phyloP scores from a whole-genome alignment of 495 filamentous ascomycete species.

The Cairneyella variabilis region DNA sequence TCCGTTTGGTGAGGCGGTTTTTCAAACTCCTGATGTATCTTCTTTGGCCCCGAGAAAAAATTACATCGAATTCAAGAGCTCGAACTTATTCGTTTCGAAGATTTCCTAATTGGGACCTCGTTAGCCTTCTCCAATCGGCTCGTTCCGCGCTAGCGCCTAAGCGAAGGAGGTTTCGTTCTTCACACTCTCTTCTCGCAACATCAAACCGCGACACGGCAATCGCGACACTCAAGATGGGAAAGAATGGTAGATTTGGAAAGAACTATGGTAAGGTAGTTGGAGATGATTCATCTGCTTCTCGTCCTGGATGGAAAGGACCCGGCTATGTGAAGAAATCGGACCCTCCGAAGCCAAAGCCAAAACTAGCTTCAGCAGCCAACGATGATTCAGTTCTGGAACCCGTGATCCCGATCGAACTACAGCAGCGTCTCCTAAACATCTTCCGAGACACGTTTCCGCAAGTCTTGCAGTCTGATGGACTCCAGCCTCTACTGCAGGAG shows the following conservation, averaged over 20 bases:
- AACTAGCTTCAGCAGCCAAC: conserved; percentile 2
- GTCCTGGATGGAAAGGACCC: conserved; percentile 21
- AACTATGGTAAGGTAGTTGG: conserved; percentile 24
- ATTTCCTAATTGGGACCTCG: too few relatives aligned
- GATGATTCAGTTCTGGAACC: neutral
- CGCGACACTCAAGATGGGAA: conserved; percentile 15
- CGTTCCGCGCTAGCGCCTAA: too few relatives aligned
- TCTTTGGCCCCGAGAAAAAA: too few relatives aligned
- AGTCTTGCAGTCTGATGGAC: conserved; percentile 37
- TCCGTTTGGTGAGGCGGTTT: too few relatives aligned
- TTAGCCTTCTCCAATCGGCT: too few relatives aligned
- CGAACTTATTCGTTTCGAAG: too few relatives aligned
- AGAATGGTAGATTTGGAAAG: conserved; percentile 23
- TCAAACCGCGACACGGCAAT: too few relatives aligned
- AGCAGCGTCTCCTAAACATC: conserved; percentile 74
- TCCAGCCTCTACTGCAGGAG: conserved; percentile 60
- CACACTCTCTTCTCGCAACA: too few relatives aligned
- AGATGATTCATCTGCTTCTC: conserved; percentile 10
- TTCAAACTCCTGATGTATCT: too few relatives aligned
- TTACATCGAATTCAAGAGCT: too few relatives aligned
- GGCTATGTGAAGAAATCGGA: conserved; percentile 18
- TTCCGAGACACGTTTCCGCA: conserved; percentile 61
- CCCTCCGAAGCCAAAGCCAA: conserved; percentile 5
- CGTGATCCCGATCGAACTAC: conserved; percentile 45
- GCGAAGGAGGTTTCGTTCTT: too few relatives aligned